Conservation (phyloP, 371 early-diverging fungal species). For the Blakeslea trispora region DNA sequence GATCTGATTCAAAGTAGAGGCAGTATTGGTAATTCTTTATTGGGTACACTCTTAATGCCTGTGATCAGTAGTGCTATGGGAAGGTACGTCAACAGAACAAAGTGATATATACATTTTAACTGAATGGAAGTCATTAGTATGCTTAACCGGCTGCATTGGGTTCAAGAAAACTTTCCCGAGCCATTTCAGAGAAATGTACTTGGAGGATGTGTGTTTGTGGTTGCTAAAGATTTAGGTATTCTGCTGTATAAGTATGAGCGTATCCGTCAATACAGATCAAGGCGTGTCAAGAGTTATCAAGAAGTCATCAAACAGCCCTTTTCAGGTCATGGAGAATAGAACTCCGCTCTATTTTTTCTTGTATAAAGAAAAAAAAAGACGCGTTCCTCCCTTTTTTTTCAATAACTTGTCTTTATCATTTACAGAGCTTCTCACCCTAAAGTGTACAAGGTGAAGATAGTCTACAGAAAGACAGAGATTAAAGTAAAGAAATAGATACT, state of each 20-base stretch:
- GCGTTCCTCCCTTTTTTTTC: constrained; percentile 11
- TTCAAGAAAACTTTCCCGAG: constrained; percentile 54
- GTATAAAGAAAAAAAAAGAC: too few relatives aligned
- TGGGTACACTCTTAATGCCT: constrained; percentile 59
- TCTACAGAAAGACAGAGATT: constrained; percentile 29
- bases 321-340: too few relatives aligned
- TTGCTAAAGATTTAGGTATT: constrained; percentile 52
- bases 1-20: constrained; percentile 32
- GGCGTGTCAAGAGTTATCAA: constrained; percentile 34
- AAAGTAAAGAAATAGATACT: constrained; percentile 22
- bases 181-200: constrained; percentile 60
- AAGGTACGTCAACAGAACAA: constrained; percentile 23
- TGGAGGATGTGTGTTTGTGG: constrained; percentile 64
- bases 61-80: constrained; percentile 45
- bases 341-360: neutral
- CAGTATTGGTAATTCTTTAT: constrained; percentile 52
- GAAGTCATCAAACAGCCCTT: constrained; percentile 25
- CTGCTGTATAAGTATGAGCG: constrained; percentile 43
- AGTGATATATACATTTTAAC: neutral
- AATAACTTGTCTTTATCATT: constrained; percentile 9
- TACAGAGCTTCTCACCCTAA: constrained; percentile 22
- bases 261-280: constrained; percentile 41
- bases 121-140: constrained; percentile 30
- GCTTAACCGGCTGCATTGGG: constrained; percentile 44
- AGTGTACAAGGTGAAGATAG: constrained; percentile 15